phyloP scores from a whole-genome alignment of 805 yeast genomes.

The Pichia nanzhaoensis region DNA sequence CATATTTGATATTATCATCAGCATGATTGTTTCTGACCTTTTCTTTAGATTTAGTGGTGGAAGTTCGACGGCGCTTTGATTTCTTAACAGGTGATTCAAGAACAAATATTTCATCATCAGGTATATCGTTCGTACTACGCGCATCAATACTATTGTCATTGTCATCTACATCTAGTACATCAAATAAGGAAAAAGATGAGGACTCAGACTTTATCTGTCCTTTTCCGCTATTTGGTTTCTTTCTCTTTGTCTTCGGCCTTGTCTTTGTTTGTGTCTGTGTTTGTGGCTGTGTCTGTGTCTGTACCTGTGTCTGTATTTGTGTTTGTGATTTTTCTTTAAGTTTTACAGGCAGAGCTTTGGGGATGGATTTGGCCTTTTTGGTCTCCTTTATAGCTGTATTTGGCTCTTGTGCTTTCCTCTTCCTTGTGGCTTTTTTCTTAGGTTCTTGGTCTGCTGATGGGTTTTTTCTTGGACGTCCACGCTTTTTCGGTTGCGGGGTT shows the following conservation, averaged over 20 bases:
- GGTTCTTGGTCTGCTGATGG: not conserved
- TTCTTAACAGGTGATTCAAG: constrained; percentile 13
- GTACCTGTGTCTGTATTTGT: too few species aligned
- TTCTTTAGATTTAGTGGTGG: not conserved
- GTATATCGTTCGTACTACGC: not conserved
- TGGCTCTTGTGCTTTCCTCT: not conserved
- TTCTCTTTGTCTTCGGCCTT: not conserved
- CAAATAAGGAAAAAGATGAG: constrained; percentile 9
- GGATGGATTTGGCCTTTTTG: not conserved
- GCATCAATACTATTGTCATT: not conserved
- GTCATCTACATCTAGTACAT: constrained; percentile 11
- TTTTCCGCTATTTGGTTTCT: not conserved
- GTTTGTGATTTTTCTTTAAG: not conserved
- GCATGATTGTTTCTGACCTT: not conserved
- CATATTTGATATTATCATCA: not conserved
- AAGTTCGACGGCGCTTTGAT: not conserved
- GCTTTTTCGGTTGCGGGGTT: not conserved
- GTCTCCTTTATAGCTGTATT: not conserved
- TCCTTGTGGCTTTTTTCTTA: not conserved
- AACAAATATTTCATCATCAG: constrained; percentile 8
- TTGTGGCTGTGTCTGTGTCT: too few species aligned
- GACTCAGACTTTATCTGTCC: not conserved
- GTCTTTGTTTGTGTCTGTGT: too few species aligned
- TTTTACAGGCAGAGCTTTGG: not conserved
- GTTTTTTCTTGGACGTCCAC: not conserved